A percentile compares a stretch with the other conserved stretches of the same genome.
phyloP scores from a whole-genome alignment of 179 eudicot genomes.

The Amaranthus tricolor region DNA sequence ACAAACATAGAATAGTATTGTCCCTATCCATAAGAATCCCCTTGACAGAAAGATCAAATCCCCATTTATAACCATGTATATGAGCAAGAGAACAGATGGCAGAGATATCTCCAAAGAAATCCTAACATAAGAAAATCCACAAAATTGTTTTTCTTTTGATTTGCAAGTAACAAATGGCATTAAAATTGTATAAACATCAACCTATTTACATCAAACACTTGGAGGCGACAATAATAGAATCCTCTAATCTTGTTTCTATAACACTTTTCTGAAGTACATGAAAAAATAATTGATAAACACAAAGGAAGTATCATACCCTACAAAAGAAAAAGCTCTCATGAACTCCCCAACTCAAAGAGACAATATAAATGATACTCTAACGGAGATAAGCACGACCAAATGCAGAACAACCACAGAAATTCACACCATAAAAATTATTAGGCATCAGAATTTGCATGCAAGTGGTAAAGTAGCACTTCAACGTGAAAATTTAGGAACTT shows the following conservation, averaged over 20 bases:
- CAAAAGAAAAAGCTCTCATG: neutral
- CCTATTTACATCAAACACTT: neutral
- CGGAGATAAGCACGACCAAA: neutral
- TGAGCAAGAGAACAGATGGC: neutral
- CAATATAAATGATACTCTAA: neutral
- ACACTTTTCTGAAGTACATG: neutral
- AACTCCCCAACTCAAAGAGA: neutral
- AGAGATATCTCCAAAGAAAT: neutral
- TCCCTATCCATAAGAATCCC: neutral
- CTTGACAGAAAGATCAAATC: neutral
- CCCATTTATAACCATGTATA: neutral
- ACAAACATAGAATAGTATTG: neutral
- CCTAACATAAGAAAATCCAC: neutral
- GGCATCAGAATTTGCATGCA: neutral
- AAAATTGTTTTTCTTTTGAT: neutral
- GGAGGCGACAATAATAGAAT: neutral
- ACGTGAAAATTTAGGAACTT: slow-evolving; percentile 14
- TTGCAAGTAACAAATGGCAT: neutral
- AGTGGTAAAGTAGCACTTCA: neutral
- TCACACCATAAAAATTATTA: neutral
- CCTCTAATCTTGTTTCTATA: neutral
- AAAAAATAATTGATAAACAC: neutral
- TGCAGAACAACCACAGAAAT: neutral
- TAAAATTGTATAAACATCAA: neutral
- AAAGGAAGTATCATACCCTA: neutral